phyloP scores from a whole-genome alignment of 495 filamentous ascomycete species.

The Massariosphaeria phaeospora region DNA sequence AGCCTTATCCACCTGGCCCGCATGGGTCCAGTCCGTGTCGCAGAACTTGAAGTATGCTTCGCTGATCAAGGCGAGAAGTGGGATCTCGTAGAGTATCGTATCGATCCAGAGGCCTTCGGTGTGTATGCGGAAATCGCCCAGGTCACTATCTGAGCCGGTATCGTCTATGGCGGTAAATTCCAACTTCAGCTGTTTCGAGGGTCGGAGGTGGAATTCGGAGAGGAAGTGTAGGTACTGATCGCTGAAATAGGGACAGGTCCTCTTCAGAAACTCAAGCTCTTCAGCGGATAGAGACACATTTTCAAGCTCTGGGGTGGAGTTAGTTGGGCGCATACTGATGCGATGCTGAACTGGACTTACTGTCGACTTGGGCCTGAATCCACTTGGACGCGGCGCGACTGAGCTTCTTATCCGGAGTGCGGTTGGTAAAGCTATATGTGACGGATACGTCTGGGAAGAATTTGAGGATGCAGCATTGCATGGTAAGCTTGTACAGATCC shows the following conservation, averaged over 20 bases:
- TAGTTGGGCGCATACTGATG: neutral
- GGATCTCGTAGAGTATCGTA: slow-evolving; percentile 96
- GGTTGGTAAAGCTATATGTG: slow-evolving; percentile 89
- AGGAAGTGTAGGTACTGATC: slow-evolving; percentile 74
- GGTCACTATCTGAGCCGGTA: slow-evolving; percentile 60
- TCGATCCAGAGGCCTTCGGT: slow-evolving; percentile 84
- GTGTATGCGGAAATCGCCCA: slow-evolving; percentile 68
- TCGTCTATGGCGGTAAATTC: slow-evolving; percentile 63
- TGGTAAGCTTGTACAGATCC: slow-evolving; percentile 96
- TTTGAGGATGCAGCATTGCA: slow-evolving; percentile 91
- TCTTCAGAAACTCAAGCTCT: slow-evolving; percentile 72
- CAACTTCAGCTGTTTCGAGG: slow-evolving; percentile 69
- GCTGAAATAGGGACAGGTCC: slow-evolving; percentile 75
- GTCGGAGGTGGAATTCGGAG: slow-evolving; percentile 70
- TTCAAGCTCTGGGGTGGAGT: slow-evolving; percentile 56
- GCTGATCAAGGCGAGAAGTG: slow-evolving; percentile 81
- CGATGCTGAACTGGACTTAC: slow-evolving; percentile 42
- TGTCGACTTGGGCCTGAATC: slow-evolving; percentile 75
- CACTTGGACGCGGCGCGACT: slow-evolving; percentile 77
- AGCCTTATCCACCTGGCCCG: slow-evolving; percentile 78
- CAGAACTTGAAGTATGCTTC: slow-evolving; percentile 97
- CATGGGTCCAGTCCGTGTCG: slow-evolving; percentile 82
- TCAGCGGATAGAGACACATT: slow-evolving; percentile 71
- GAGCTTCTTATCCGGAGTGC: slow-evolving; percentile 88
- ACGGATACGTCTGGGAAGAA: slow-evolving; percentile 81